Base-by-base conservation (phyloP, 257 asterid species). In the Cinchona pubescens region DNA sequence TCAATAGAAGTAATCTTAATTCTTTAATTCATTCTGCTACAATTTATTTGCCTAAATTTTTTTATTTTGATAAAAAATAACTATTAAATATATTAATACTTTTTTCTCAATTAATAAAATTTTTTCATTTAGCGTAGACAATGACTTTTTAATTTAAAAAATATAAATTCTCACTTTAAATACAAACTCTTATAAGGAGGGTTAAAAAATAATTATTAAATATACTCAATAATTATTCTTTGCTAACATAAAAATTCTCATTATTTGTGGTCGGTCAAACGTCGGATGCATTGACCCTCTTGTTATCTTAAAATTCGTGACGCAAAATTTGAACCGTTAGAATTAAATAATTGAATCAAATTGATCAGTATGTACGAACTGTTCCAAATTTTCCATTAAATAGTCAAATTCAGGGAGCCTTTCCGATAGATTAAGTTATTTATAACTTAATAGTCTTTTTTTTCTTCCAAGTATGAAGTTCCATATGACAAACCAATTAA, bases 361-460 rank as follows among this genome's bases (percentile, higher is more conserved):
- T 23, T 67, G 11, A n/a, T 7, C n/a, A 69, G 58, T 9, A n/a
- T n/a, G n/a, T n/a, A 55, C 16, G 56, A 43, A 18, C 70, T 29
- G 4, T 45, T 61, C 45, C 30, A 16, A 59, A 53, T 37, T 42
- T 60, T 56, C 55, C 63, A 25, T 37, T 34, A 48, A 38, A 37
- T 51, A 66, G 73, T 75, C 74, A 38, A 25, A 60, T 40, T 16
- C 35, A 73, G 70, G 70, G 55, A 25, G 30, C 70, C 56, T 60
- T 56, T 55, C 55, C 6, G 2, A 21, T 35, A 42, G 16, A 7
- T 3, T 40, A 51, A 34, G 18, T 0, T 38, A 46, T 32, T 71
- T 55, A 6, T 9, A 27, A 59, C 18, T 43, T 45, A 6, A n/a
- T 64, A 64, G 30, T 1, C 7, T 19, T 12, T 49, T 23, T 19